Percentiles rank a stretch among this genome's conserved stretches.
phyloP scores from a whole-genome alignment of 2,329 filamentous ascomycete species.

The Madurella mycetomatis region DNA sequence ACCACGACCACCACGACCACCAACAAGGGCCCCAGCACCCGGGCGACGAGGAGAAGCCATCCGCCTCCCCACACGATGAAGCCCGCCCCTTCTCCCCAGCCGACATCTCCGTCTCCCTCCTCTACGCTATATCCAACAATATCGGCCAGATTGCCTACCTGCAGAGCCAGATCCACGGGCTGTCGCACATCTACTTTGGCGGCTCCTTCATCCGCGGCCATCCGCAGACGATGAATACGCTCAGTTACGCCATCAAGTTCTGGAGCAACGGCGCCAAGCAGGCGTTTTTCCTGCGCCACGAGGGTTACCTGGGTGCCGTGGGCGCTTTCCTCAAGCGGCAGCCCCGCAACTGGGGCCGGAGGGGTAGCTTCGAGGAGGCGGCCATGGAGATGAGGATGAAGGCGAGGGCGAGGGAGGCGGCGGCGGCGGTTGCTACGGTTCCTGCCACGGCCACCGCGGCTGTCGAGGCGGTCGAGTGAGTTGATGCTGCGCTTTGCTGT shows the following conservation, averaged over 20 bases:
- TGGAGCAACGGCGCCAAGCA: slow-evolving; percentile 91
- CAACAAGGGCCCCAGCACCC: neutral
- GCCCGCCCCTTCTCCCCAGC: slow-evolving; percentile 63
- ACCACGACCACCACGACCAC: slow-evolving; percentile 9
- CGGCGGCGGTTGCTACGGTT: neutral
- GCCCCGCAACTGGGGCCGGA: slow-evolving; percentile 83
- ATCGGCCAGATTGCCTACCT: slow-evolving; percentile 97
- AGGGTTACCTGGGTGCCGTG: slow-evolving; percentile 90
- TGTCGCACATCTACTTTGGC: slow-evolving; percentile 94
- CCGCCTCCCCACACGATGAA: slow-evolving; percentile 7
- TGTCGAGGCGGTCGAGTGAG: neutral
- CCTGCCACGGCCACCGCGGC: neutral
- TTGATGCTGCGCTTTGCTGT: neutral
- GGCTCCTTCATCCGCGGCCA: slow-evolving; percentile 96
- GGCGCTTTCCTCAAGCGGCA: slow-evolving; percentile 91
- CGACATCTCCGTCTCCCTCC: slow-evolving; percentile 84
- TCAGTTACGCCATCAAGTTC: slow-evolving; percentile 95
- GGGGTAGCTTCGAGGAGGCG: slow-evolving; percentile 64
- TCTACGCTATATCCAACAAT: slow-evolving; percentile 96
- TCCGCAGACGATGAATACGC: slow-evolving; percentile 94
- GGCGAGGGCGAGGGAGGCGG: neutral
- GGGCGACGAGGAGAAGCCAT: slow-evolving; percentile 9
- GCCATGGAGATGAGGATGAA: slow-evolving; percentile 29
- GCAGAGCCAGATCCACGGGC: slow-evolving; percentile 89
- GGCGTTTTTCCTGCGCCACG: slow-evolving; percentile 91